These are phyloP conservation scores for Nakazawaea anatomiae DNA, from an alignment of 805 yeast species.

Conservation along the genomic window DNA sequence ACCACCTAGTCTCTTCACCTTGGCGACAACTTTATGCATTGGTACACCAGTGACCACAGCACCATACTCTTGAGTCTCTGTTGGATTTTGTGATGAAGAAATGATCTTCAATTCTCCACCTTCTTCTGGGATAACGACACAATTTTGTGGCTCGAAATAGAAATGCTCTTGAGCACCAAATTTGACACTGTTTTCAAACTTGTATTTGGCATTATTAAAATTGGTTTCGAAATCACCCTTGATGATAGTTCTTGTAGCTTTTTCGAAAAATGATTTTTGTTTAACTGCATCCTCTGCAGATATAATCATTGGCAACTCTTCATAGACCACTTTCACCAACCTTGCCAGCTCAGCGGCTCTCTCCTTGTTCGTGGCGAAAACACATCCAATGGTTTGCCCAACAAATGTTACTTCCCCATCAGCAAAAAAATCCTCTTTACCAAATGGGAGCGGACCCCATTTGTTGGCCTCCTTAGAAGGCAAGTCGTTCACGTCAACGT, in stretches of 20 bases:
- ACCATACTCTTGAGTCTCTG: conserved; percentile 36
- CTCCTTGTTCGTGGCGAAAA: conserved; percentile 32
- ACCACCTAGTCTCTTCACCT: conserved; percentile 40
- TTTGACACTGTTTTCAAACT: conserved; percentile 31
- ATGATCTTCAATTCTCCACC: conserved; percentile 39
- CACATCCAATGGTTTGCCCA: conserved; percentile 39
- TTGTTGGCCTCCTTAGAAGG: conserved; percentile 28
- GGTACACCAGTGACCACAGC: conserved; percentile 39
- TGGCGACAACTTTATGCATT: conserved; percentile 31
- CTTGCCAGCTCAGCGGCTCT: conserved; percentile 37
- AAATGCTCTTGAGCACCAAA: conserved; percentile 46
- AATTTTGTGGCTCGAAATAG: conserved; percentile 41
- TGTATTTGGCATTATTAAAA: conserved; percentile 24
- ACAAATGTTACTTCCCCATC: conserved; percentile 33
- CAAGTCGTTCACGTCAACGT: conserved; percentile 33
- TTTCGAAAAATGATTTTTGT: conserved; percentile 31
- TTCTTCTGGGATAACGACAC: conserved; percentile 38
- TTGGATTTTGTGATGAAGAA: conserved; percentile 38
- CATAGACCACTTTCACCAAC: conserved; percentile 35
- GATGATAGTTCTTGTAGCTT: conserved; percentile 23
- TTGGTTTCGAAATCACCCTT: conserved; percentile 36
- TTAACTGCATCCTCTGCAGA: conserved; percentile 38
- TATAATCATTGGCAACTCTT: conserved; percentile 32
- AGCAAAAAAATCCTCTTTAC: conserved; percentile 38
- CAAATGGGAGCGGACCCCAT: conserved; percentile 38